Conservation (phyloP, 768 basidiomycete species). For the Termitomyces sp. region DNA sequence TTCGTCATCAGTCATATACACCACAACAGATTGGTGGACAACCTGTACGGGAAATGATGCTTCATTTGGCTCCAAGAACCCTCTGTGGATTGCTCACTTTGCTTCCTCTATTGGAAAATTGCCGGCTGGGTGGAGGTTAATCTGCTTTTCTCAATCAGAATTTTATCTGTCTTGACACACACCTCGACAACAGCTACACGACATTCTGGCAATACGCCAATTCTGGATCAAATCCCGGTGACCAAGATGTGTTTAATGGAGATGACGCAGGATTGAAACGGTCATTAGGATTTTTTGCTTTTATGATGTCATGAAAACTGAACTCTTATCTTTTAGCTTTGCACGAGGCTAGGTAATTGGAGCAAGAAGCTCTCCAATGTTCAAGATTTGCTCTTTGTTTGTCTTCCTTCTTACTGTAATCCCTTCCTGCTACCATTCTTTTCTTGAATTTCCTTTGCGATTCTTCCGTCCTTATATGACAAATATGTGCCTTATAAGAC, state of each 20-base stretch:
- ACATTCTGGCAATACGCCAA: neutral
- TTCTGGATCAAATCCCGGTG: neutral
- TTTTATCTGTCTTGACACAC: neutral
- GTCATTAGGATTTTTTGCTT: neutral
- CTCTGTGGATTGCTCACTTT: neutral
- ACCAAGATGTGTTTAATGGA: neutral
- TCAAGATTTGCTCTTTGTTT: too few relatives aligned
- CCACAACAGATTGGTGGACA: neutral
- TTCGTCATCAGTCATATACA: neutral
- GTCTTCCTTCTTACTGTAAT: too few relatives aligned
- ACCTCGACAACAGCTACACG: neutral
- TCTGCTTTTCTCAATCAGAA: too few relatives aligned
- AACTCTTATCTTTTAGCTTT: neutral
- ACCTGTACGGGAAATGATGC: neutral
- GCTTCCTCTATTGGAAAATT: neutral
- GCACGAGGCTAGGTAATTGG: neutral
- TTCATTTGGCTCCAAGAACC: neutral
- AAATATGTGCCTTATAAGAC: too few relatives aligned
- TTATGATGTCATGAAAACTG: neutral
- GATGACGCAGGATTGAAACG: neutral
- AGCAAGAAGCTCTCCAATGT: too few relatives aligned
- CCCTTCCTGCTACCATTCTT: too few relatives aligned
- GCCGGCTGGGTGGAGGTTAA: neutral
- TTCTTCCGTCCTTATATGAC: too few relatives aligned
- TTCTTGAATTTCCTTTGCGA: too few relatives aligned